phyloP scores from a whole-genome alignment of 1,284 basidiomycete species.

The Tilletia walkeri region DNA sequence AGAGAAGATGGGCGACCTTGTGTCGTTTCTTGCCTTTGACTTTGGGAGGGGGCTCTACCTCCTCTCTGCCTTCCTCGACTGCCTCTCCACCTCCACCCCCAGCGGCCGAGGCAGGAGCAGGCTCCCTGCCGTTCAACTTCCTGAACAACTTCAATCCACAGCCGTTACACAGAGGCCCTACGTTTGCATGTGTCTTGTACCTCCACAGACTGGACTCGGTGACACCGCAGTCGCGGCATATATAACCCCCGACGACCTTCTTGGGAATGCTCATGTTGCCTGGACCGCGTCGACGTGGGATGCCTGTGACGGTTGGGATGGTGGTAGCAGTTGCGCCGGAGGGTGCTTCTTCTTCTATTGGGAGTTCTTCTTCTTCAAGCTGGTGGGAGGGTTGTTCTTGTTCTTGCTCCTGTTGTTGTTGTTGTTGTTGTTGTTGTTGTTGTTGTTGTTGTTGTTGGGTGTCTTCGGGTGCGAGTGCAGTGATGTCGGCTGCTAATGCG shows the following conservation, averaged over 20 bases:
- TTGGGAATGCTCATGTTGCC: conserved; percentile 4
- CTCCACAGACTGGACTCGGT: conserved; percentile 12
- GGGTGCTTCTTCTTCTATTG: no score
- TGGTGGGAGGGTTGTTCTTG: no score
- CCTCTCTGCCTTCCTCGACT: background rate
- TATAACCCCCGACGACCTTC: background rate
- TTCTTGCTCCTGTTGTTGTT: no score
- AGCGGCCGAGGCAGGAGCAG: background rate
- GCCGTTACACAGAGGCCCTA: no score
- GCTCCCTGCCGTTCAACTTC: background rate
- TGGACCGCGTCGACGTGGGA: background rate
- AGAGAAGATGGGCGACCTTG: background rate
- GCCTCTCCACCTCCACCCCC: background rate
- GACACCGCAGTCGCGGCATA: conserved; percentile 2
- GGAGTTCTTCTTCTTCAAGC: no score
- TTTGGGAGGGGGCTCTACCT: background rate
- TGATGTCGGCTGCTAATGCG: background rate
- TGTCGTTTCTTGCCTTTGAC: background rate
- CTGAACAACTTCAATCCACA: background rate
- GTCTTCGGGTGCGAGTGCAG: background rate
- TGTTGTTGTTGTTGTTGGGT: background rate
- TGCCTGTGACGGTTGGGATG: no score
- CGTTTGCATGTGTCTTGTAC: background rate
- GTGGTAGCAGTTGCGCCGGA: no score
- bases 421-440: no score